Evolutionary conservation across 257 asterid genomes (phyloP), one percentile per base, ranked within the genome.

Genomic region (Leonotis leonurus): DNA sequence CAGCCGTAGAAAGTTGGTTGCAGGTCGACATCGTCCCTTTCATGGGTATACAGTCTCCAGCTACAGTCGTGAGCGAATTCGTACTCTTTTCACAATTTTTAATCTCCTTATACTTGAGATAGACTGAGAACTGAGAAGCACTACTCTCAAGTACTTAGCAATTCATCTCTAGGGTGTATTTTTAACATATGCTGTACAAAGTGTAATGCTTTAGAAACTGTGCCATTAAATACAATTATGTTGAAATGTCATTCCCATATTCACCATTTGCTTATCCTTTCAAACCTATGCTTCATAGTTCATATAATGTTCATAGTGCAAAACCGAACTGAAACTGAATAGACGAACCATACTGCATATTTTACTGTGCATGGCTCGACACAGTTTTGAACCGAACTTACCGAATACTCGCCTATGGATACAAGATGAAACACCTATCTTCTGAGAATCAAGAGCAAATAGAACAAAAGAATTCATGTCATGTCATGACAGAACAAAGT

Each of bases 11-110:
- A 70, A 85, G 71, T 41, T 94, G 92, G 99, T 72, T 90, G 76
- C 97, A 94, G 77, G 96, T 94, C 39, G 97, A 94, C 67, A 82
- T 94, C 1, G 96, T 94, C 25, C 97, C 97, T 0, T 80, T 93
- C 53, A 80, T 90, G 77, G 99, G 99, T 70, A 77, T 90, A 70
- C 90, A 90, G 71, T 51, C 82, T 16, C 97, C 99, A 39, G 97
- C 88, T 49, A 82, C 94, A 0, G 83, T 87, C 25, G 92, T 94
- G 80, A 80, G 92, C 61, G 99, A 94, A 80, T 83, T 90, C 41
- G 73, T 87, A 74, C 81, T 94, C 68, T 49, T 94, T 58, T 87
- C 99, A 2, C 99, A 94, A 73, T 83, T 94, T 61, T 72, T 94
- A 73, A 73, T 76, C 77, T 87, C 99, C 35, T 84, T 87, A 69